A percentile compares a stretch with the other conserved stretches of the same genome.
These are phyloP conservation scores for Aspergillus cavernicola DNA, from an alignment of 495 filamentous ascomycete species.

Conservation along the genomic window DNA sequence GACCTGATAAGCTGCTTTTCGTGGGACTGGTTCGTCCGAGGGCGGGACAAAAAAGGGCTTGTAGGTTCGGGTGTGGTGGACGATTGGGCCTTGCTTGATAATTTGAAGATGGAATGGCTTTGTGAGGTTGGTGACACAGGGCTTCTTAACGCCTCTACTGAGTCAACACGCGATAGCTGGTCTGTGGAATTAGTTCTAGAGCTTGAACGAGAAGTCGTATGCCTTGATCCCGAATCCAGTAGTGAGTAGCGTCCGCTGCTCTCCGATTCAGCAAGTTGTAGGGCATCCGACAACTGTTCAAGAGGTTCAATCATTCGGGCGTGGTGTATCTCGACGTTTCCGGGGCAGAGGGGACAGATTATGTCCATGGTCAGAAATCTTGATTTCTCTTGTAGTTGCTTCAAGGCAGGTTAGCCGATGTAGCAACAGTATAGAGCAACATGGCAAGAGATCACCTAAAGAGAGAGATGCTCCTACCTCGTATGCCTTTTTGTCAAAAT, in stretches of 20 bases:
- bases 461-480: constrained; percentile 16
- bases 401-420: constrained; percentile 1
- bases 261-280: constrained; percentile 15
- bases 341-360: constrained; percentile 23
- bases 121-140: constrained; percentile 14
- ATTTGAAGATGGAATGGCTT: constrained; percentile 8
- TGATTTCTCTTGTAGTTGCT: constrained; percentile 20
- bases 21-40: constrained; percentile 8
- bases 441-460: not conserved
- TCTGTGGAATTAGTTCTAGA: constrained; percentile 25
- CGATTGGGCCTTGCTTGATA: constrained; percentile 14
- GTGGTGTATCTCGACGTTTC: constrained; percentile 18
- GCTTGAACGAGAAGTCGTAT: constrained; percentile 23
- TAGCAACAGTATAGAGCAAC: not conserved
- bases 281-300: constrained; percentile 16
- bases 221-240: constrained; percentile 13
- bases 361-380: constrained; percentile 19
- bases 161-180: constrained; percentile 18
- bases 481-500: constrained; percentile 16
- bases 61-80: constrained; percentile 8
- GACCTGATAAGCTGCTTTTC: constrained; percentile 19
- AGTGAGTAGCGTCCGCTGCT: constrained; percentile 15
- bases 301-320: constrained; percentile 24
- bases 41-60: constrained; percentile 7
- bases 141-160: constrained; percentile 13